These are phyloP conservation scores for Sclerotinia trifoliorum DNA, from an alignment of 2,329 filamentous ascomycete species.

Conservation along the genomic window DNA sequence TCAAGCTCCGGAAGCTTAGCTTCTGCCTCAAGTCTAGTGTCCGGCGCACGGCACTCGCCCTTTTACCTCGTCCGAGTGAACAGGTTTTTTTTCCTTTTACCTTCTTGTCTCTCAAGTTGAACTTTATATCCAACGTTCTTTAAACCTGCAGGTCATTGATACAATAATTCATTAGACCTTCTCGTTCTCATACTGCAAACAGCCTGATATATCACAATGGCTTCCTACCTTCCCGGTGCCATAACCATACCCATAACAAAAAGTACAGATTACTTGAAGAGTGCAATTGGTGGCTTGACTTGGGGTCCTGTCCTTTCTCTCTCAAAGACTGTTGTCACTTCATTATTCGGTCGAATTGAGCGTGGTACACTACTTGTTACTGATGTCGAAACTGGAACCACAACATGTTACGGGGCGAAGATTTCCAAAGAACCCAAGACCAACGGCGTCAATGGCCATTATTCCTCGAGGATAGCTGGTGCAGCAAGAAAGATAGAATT, in stretches of 20 bases:
- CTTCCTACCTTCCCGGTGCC: conserved; percentile 42
- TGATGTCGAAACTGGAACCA: conserved; percentile 47
- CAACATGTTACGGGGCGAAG: conserved; percentile 49
- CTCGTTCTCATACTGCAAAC: neutral
- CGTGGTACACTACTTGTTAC: conserved; percentile 49
- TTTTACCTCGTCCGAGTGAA: neutral
- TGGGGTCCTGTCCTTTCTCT: conserved; percentile 42
- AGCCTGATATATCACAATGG: conserved; percentile 28
- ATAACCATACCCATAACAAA: conserved; percentile 43
- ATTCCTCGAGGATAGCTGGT: conserved; percentile 43
- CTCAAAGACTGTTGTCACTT: conserved; percentile 48
- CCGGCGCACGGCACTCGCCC: neutral
- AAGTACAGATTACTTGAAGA: conserved; percentile 44
- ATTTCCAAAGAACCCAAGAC: conserved; percentile 42
- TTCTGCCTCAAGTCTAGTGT: neutral
- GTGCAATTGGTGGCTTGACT: conserved; percentile 45
- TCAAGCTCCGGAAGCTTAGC: neutral
- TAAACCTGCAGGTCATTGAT: conserved; percentile 1
- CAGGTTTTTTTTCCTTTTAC: neutral
- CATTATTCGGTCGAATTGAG: conserved; percentile 49
- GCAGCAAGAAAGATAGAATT: conserved; percentile 51
- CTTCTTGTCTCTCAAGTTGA: neutral
- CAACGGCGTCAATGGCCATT: conserved; percentile 33
- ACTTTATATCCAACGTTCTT: neutral
- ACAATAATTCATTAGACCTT: neutral